Percentiles rank a stretch among this genome's conserved stretches.
phyloP scores from a whole-genome alignment of 495 filamentous ascomycete genomes.

The Aeminium ludgeri region DNA sequence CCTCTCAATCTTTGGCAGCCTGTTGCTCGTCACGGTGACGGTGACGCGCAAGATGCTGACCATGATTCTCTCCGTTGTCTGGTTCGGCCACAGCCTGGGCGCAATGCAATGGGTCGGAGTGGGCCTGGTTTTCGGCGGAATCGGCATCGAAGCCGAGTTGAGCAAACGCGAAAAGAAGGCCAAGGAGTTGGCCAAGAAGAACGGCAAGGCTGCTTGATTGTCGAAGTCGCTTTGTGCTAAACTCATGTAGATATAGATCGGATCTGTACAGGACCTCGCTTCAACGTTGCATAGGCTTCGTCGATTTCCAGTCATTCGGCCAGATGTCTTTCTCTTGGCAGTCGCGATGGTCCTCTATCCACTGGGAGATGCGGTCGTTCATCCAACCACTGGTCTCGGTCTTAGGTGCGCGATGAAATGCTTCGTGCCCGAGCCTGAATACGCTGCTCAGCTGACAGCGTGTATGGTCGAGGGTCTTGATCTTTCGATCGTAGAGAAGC shows the following conservation, averaged over 20 bases:
- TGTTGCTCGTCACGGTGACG: constrained; percentile 88
- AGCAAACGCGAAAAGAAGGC: constrained; percentile 67
- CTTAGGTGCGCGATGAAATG: background rate
- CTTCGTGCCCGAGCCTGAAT: constrained; percentile 3
- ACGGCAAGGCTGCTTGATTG: no score
- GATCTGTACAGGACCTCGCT: no score
- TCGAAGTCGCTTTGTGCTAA: no score
- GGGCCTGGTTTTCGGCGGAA: constrained; percentile 80
- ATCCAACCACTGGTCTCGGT: constrained; percentile 8
- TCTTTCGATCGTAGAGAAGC: background rate
- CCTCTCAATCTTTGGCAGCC: constrained; percentile 71
- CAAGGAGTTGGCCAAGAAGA: constrained; percentile 53
- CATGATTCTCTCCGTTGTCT: constrained; percentile 89
- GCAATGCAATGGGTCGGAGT: constrained; percentile 86
- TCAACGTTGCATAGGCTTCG: no score
- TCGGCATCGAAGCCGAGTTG: constrained; percentile 77
- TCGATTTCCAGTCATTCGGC: no score
- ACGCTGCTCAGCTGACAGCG: constrained; percentile 6
- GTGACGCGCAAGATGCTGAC: constrained; percentile 98
- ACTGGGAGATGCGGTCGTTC: constrained; percentile 9
- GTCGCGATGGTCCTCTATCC: constrained; percentile 1
- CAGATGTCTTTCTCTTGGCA: no score
- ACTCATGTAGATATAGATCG: no score
- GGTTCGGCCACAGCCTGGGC: constrained; percentile 76
- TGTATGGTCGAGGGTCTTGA: no score